Base-by-base conservation (phyloP, 73 alveolate species). In the Paramecium octaurelia region DNA sequence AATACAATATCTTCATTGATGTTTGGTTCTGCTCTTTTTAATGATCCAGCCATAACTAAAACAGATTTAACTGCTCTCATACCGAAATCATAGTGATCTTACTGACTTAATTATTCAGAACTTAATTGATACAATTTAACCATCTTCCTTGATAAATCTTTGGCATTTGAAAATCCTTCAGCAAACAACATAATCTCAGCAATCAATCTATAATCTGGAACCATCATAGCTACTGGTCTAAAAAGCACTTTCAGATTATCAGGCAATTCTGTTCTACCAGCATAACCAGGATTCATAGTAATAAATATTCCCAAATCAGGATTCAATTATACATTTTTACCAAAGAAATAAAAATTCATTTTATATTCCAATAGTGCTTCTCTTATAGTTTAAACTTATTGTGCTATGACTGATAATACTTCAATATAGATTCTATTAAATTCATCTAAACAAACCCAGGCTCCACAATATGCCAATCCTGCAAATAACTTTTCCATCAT, bases 261-360 rank as follows among this genome's bases (percentile, higher is more conserved):
- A 14, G 99, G 99, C 40, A 98, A 97, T 94, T 98, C 99, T 12
- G 99, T 96, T 96, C 99, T 97, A 58, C 99, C 99, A 86, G 98
- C 99, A 95, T 98, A 98, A 43, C 99, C 99, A 31, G 99, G 99
- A 92, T 98, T 98, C 99, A 98, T 98, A 0, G 99, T 98, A 42
- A 98, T 97, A 91, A 98, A 98, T n/a, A 98, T 96, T 35, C 99
- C 99, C 97, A 97, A 93, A 57, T 97, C 88, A n/a, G 97, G 96
- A 57, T 94, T 95, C 83, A 98, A 92, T 68, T 93, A 86, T 35
- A 97, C 96, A 38, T 95, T 94, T 92, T 98, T 97, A 10, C 98
- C 99, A 57, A 96, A 99, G 58, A 98, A 97, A 75, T 93, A 95
- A 97, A 97, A 97, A 46, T 95, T 94, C 90, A 93, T 92, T 86